These are phyloP conservation scores for Cytospora schulzeri DNA, from an alignment of 2,329 filamentous ascomycete species.

Conservation along the genomic window DNA sequence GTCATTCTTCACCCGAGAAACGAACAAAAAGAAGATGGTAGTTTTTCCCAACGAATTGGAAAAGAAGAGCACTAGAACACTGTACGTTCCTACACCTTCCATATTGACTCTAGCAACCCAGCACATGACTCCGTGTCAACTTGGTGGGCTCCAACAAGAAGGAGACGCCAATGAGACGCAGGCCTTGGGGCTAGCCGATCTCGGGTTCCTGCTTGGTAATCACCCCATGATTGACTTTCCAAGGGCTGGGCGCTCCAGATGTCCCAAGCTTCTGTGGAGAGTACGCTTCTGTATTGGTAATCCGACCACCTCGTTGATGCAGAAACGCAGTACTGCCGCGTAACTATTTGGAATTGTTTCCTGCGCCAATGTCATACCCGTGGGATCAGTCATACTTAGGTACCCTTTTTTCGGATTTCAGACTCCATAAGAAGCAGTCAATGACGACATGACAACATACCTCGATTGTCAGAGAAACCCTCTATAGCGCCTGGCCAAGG, in stretches of 20 bases:
- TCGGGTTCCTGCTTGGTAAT: constrained; percentile 18
- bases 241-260: no score
- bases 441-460: no score
- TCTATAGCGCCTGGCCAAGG: no score
- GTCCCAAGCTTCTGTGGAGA: background rate
- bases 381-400: no score
- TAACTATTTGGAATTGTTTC: background rate
- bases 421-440: no score
- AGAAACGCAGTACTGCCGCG: background rate
- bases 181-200: constrained; percentile 6
- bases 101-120: background rate
- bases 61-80: no score
- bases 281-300: background rate
- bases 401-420: no score
- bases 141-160: background rate
- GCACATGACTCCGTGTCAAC: constrained; percentile 15
- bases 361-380: no score
- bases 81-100: no score
- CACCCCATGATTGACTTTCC: no score
- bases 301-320: background rate
- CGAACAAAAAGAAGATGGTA: background rate
- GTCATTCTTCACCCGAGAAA: background rate
- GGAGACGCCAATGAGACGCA: constrained; percentile 4
- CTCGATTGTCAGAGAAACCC: no score
- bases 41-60: background rate